Base-by-base conservation (phyloP, 2,329 filamentous ascomycete genomes). In the Epichloe sibirici region DNA sequence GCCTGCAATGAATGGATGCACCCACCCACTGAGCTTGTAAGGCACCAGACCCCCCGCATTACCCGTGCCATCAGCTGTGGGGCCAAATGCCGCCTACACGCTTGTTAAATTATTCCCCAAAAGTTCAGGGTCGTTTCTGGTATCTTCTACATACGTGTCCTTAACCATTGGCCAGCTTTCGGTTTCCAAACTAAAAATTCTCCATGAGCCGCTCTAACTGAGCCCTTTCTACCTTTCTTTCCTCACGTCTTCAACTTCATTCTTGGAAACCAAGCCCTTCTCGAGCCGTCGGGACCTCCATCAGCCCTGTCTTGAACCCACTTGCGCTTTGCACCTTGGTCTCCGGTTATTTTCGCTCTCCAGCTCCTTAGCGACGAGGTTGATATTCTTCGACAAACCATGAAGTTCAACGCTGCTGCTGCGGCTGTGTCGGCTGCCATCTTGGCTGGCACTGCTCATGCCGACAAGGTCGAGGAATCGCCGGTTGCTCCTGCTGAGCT, bases 391-490 rank as follows among this genome's bases (percentile, higher is more conserved):
- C 51, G 34, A 34, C 39, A 42, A 77, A 83, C 66, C 66, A 94
- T 95, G 89, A 88, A 86, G 82, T 82, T 95, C 73, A 85, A 86
- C 74, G 76, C 86, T 69, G 81, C 86, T 66, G 80, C 89, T 64
- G 85, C 85, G 60, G 81, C 86, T 61, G 79, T 86, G 65, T 85
- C 88, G 67, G 86, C 87, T 64, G 82, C 86, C 56, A 57, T 89
- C 60, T 71, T 86, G 65, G 85, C 84, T 60, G 79, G 83, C 68
- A 81, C 82, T 60, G 83, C 84, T 65, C 78, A 82, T 59, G 81
- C 83, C 58, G 85, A 86, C 58, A 82, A 86, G 59, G 74, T 77
- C 54, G 79, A 85, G 66, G 77, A 82, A 21, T 75, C 83, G 54
- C 72, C 80, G 52, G 74, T 77, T 49, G 70, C 78, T 49, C 74